phyloP scores from a whole-genome alignment of 2,329 filamentous ascomycete species.

The Tolypocladium tropicale region DNA sequence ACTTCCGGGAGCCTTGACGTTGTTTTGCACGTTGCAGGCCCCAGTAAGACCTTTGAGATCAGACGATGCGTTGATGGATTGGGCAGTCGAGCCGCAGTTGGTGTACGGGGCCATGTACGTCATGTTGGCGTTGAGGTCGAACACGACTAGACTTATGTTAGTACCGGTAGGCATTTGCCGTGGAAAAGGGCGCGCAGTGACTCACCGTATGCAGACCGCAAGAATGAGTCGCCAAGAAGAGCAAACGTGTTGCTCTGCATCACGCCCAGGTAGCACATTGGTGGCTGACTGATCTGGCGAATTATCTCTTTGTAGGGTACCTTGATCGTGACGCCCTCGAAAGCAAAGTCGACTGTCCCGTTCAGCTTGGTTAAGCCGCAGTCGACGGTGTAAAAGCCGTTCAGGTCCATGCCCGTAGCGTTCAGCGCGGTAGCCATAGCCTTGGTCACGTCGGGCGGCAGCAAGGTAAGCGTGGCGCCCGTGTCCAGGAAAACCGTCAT shows the following conservation, averaged over 20 bases:
- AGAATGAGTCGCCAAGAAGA: conserved; percentile 43
- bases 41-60: conserved; percentile 8
- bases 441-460: conserved; percentile 47
- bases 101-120: conserved; percentile 40
- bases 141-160: conserved; percentile 28
- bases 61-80: conserved; percentile 7
- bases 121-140: conserved; percentile 37
- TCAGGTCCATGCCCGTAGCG: conserved; percentile 22
- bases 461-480: conserved; percentile 57
- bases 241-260: conserved; percentile 34
- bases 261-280: conserved; percentile 39
- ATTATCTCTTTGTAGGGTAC: conserved; percentile 42
- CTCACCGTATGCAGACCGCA: conserved; percentile 41
- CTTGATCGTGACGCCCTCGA: conserved; percentile 34
- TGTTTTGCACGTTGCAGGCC: conserved; percentile 4
- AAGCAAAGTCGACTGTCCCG: conserved; percentile 39
- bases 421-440: conserved; percentile 40
- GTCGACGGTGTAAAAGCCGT: conserved; percentile 36
- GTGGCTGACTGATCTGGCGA: conserved; percentile 11
- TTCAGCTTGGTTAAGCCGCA: conserved; percentile 28
- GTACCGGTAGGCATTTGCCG: not conserved
- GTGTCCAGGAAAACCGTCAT: conserved; percentile 59
- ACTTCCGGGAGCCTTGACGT: not conserved
- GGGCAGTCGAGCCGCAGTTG: conserved; percentile 31
- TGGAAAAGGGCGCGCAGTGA: not conserved